phyloP scores from a whole-genome alignment of 2,329 filamentous ascomycete species.

The Diaporthe aspalathi region DNA sequence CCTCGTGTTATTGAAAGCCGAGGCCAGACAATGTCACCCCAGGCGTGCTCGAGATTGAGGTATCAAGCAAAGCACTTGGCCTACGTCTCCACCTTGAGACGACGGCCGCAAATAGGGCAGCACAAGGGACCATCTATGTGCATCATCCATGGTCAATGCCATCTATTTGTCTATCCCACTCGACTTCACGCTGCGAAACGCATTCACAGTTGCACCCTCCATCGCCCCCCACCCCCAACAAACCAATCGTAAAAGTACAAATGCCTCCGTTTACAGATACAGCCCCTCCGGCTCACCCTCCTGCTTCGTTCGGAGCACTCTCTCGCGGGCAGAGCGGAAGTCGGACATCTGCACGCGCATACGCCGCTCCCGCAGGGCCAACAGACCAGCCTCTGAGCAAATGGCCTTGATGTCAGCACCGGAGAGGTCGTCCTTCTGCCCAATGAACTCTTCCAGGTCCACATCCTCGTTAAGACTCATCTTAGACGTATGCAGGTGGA shows the following conservation, averaged over 20 bases:
- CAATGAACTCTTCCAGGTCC: constrained; percentile 98
- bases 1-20: not conserved
- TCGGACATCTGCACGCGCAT: constrained; percentile 99
- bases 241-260: constrained; percentile 21
- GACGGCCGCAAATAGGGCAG: constrained; percentile 44
- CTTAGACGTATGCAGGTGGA: constrained; percentile 97
- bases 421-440: constrained; percentile 96
- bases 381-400: constrained; percentile 94
- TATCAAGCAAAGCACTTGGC: not conserved
- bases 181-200: constrained; percentile 18
- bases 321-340: constrained; percentile 91
- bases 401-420: constrained; percentile 99
- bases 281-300: constrained; percentile 98
- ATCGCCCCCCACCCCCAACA: not conserved
- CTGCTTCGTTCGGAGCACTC: constrained; percentile 97
- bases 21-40: not conserved
- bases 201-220: not conserved
- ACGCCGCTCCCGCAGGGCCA: constrained; percentile 92
- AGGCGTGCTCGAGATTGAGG: not conserved
- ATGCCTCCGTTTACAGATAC: constrained; percentile 80
- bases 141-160: constrained; percentile 10
- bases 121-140: not conserved
- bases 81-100: not conserved
- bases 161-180: constrained; percentile 32
- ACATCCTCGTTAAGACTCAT: constrained; percentile 97